phyloP scores from a whole-genome alignment of 768 basidiomycete genomes.

The Leccinum longicurvipes region DNA sequence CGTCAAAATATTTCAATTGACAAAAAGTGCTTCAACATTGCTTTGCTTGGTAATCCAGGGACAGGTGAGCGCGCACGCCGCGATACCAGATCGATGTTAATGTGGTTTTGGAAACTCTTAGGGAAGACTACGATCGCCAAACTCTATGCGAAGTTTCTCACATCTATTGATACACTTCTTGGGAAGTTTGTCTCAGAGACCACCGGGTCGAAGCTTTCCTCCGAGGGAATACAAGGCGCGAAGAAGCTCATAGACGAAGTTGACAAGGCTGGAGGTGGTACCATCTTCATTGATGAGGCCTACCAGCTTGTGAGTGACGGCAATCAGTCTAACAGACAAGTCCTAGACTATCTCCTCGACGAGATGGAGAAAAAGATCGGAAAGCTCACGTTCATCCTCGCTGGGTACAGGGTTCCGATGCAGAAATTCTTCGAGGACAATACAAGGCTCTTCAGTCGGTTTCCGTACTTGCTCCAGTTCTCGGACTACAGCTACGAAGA shows the following conservation, averaged over 20 bases:
- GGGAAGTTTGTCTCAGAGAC: not conserved
- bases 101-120: not conserved
- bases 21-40: not conserved
- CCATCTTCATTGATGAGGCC: not conserved
- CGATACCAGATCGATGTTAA: not conserved
- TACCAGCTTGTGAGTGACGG: not conserved
- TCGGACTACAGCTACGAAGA: not conserved
- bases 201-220: not conserved
- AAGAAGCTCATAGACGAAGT: not conserved
- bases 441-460: not conserved
- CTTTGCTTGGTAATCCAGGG: not conserved
- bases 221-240: not conserved
- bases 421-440: not conserved
- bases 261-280: not conserved
- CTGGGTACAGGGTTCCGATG: not conserved
- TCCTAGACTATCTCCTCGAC: not conserved
- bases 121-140: not conserved
- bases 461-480: not conserved
- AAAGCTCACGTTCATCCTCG: not conserved
- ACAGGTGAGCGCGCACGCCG: not conserved
- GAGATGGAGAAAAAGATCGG: not conserved
- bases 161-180: not conserved
- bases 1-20: not conserved
- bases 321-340: not conserved
- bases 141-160: not conserved